These are phyloP conservation scores for Micromonas pusilla DNA, from an alignment of 139 green algal genomes.

Conservation along the genomic window DNA sequence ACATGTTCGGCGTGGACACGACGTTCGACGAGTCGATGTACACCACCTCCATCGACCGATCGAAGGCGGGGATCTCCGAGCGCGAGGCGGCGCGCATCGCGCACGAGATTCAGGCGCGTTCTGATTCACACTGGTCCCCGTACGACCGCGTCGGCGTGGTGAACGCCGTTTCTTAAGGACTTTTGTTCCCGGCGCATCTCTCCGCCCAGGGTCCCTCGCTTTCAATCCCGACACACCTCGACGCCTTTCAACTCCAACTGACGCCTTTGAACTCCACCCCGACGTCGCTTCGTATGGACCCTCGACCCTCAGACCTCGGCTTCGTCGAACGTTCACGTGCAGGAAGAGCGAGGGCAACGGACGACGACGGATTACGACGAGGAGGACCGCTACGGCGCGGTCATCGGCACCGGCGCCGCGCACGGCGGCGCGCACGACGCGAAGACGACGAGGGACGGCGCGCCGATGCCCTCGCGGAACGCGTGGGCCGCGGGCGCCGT, in stretches of 20 bases:
- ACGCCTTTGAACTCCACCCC: too few relatives aligned
- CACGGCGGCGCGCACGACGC: neutral
- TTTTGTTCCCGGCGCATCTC: too few relatives aligned
- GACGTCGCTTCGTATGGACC: too few relatives aligned
- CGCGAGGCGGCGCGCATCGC: constrained; percentile 20
- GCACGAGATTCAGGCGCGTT: constrained; percentile 7
- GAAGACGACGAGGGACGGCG: neutral
- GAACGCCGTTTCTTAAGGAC: too few relatives aligned
- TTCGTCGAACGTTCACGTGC: neutral
- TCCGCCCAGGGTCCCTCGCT: too few relatives aligned
- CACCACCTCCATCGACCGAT: constrained; percentile 22
- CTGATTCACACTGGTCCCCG: too few relatives aligned
- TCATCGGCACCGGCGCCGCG: neutral
- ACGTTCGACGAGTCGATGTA: constrained; percentile 24
- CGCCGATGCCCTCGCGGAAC: neutral
- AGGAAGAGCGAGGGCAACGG: constrained; percentile 11
- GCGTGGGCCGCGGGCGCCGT: neutral
- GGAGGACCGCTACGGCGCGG: constrained; percentile 2
- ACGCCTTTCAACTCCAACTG: too few relatives aligned
- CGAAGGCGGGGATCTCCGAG: constrained; percentile 3
- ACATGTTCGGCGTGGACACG: constrained; percentile 9
- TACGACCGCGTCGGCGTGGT: too few relatives aligned
- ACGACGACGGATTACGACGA: constrained; percentile 10
- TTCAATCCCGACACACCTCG: too few relatives aligned
- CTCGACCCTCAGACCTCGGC: too few relatives aligned